phyloP scores from a whole-genome alignment of 495 filamentous ascomycete species.

The Hyaloscypha variabilis region DNA sequence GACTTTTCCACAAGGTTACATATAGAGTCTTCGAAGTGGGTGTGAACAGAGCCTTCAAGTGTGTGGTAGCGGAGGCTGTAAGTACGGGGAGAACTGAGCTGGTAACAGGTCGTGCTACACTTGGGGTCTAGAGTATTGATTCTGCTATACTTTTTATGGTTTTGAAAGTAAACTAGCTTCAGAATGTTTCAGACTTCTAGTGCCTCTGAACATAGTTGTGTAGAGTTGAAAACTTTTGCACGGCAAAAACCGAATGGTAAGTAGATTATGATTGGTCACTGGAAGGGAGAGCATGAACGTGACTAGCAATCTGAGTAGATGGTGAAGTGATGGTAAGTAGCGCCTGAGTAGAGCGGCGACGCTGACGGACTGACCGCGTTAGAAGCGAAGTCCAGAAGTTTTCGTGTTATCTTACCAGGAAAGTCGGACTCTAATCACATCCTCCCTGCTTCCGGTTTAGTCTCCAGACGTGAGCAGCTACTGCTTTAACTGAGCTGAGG shows the following conservation, averaged over 20 bases:
- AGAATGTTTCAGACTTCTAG: no score
- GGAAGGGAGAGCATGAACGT: neutral
- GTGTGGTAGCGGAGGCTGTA: no score
- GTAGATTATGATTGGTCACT: slow-evolving; percentile 9
- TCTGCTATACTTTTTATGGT: no score
- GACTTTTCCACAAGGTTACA: no score
- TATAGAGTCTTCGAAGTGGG: no score
- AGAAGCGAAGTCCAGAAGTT: neutral
- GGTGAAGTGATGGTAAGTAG: slow-evolving; percentile 3
- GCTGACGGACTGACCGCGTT: neutral
- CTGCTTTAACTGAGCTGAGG: neutral
- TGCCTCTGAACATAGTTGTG: slow-evolving; percentile 1
- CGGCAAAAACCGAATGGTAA: slow-evolving; percentile 5
- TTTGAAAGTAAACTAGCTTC: no score
- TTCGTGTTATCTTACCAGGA: neutral
- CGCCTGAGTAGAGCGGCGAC: neutral
- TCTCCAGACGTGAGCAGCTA: neutral
- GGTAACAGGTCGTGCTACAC: no score
- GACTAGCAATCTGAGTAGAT: slow-evolving; percentile 4
- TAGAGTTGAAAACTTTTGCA: slow-evolving; percentile 14
- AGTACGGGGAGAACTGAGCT: no score
- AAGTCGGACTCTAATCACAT: neutral
- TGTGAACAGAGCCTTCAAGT: no score
- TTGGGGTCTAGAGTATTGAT: no score
- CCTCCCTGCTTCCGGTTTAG: neutral